Base-by-base conservation (phyloP, 148 eudicot genomes). In the Pharnaceum exiguum region DNA sequence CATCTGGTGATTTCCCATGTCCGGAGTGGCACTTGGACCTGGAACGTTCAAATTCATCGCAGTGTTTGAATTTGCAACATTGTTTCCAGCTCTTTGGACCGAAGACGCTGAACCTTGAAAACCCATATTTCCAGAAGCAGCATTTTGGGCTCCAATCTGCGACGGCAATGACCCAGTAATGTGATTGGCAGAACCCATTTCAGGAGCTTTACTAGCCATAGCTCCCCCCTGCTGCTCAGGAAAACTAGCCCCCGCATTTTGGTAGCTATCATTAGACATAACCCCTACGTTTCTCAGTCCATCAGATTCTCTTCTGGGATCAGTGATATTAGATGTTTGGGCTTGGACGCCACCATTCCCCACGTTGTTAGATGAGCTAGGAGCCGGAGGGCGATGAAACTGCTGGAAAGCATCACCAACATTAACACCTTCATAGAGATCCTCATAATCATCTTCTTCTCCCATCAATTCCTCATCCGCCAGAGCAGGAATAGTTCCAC, bases 341-440 rank as follows among this genome's bases (percentile, higher is more conserved):
- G 47, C 64, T 62, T 77, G 96, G 44, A 75, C 62, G 23, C 67
- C 73, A 44, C 68, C 67, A 42, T 56, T 75, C 30, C 76, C 83
- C 15, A 44, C 73, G 46, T 42, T 66, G 65, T 58, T 63, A 59
- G 83, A 48, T 24, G 76, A 62, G 46, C 53, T 72, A 38, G 74
- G 78, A 26, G 77, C 63, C 62, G 81, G 85, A 28, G 96, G 38
- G 21, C 66, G 86, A 63, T 90, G 86, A 78, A 79, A 67, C 48
- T 86, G 95, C 62, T 68, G 63, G 75, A 90, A 81, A 42, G 83
- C 83, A 44, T 86, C 88, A 11, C 97, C 95, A 54, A 90, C 83
- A 69, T 90, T 90, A 52, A 90, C 97, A 73, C 86, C 97, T 46
- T 83, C 89, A 61, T 90, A 90, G 8, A 86, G 81, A 77, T 90